Evolutionary conservation across 208 protist genomes (phyloP), one percentile per base, ranked within the genome.

Genomic region (Leishmania major): DNA sequence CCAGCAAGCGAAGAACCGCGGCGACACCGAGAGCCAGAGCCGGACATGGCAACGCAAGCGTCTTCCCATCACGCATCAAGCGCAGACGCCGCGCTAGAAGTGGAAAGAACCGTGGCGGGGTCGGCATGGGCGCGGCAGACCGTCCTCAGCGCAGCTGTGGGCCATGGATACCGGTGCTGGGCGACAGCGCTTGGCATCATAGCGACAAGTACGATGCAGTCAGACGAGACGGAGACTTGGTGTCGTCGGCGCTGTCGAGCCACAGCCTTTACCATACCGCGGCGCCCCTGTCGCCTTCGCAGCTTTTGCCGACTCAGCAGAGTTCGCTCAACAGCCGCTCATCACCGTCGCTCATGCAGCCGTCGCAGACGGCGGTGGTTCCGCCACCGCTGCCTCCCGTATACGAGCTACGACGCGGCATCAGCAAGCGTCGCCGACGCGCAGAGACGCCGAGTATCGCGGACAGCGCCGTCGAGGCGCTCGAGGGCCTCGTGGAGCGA

Each of bases 401-500:
- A 72, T 72, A 70, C 37, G 72, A 74, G 57, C 43, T 55, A 49
- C 77, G 75, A 19, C 81, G 67, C 81, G 75, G 76, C 69, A 72
- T 13, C 67, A 47, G 51, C 13, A 81, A 81, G 60, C 82, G 82
- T 35, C 76, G 62, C 17, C 70, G 55, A 31, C 19, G 22, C 7
- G 35, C 74, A 37, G 74, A 15, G 17, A 47, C 77, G 40, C 17
- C 28, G 11, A 59, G 69, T 0, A 82, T 82, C 47, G 13, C 83
- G 25, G 74, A 82, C 35, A 70, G 55, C 57, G 74, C 78, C 45
- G 67, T 79, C 25, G 73, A 35, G 19, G 62, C 66, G 35, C 79
- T 84, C 1, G 78, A 86, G n/a, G 40, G 59, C 25, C 64, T 89
- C 10, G 75, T 89, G 62, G 85, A 85, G 74, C 81, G 82, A 2